phyloP scores from a whole-genome alignment of 2,329 filamentous ascomycete species.

The Aspergillus piperis region DNA sequence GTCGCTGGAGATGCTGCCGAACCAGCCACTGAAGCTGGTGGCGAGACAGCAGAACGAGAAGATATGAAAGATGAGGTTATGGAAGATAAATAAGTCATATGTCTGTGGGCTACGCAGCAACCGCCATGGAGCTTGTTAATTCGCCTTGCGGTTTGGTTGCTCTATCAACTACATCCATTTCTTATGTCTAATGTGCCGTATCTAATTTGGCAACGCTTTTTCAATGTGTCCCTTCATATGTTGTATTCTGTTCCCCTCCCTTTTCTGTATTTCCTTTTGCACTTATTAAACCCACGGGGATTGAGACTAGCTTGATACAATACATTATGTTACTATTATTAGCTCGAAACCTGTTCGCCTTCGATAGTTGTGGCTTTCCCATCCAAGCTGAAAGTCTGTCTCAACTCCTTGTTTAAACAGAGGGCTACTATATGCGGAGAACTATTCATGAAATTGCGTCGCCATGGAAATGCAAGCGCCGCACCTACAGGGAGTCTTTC shows the following conservation, averaged over 20 bases:
- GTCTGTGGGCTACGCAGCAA: not conserved
- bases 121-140: no score
- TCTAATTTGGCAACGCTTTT: not conserved
- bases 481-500: no score
- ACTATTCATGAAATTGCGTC: no score
- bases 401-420: not conserved
- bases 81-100: conserved; percentile 25
- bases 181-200: conserved; percentile 2
- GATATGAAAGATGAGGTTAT: conserved; percentile 31
- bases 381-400: no score
- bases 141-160: not conserved
- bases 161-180: conserved; percentile 1
- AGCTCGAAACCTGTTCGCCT: not conserved
- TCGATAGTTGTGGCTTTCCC: not conserved
- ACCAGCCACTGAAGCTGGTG: conserved; percentile 6
- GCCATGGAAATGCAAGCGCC: no score
- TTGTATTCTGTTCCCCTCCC: not conserved
- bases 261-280: not conserved
- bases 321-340: not conserved
- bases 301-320: not conserved
- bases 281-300: not conserved
- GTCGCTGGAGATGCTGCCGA: conserved; percentile 24
- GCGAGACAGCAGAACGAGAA: conserved; percentile 8
- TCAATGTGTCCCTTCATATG: not conserved
- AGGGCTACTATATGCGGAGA: not conserved